Evolutionary conservation across 2,329 filamentous ascomycete species (phyloP), one percentile per base, ranked within the genome.

Genomic region (Neopestalotiopsis clavispora): DNA sequence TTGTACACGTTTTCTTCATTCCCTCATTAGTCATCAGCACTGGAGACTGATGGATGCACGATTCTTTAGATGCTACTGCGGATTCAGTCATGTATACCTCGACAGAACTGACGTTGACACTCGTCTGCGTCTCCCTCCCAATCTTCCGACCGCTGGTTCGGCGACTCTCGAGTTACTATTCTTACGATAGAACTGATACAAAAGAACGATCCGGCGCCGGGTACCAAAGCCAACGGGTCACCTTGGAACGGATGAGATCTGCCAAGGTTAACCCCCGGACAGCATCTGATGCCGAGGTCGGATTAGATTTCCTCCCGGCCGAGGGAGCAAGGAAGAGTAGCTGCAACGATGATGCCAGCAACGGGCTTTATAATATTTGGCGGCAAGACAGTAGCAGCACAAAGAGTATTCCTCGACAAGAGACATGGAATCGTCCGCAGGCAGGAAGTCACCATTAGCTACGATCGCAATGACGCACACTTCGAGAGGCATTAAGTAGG

Each of bases 131-230:
- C 20, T 71, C 67, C 30, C 62, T 70, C 20, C 71, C 71, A 12
- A 67, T 72, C 7, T 68, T 72, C 30, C 70, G 71, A 63, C 71
- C 75, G 65, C 68, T 77, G n/a, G 13, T 65, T 7, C n/a, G 45
- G 13, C 38, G n/a, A 17, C 62, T 65, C 28, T 38, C 62, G 23
- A 56, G 42, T 65, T 45, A n/a, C 10, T 20, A 65, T 1, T 65
- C 62, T 6, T 49, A 14, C 17, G 30, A 32, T 23, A n/a, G 62
- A 65, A 65, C 40, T 10, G 28, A 65, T 28, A 28, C 62, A 23
- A 65, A 38, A 30, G 62, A 20, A 6, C 28, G n/a, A 23, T 30
- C 42, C 23, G 38, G 42, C 6, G 40, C 12, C n/a, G 38, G 62
- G 4, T 14, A 14, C 17, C 9, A 7, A 20, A 14, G n/a, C 32